Base-by-base conservation (phyloP, 83 land plant species). In the Picea engelmannii region DNA sequence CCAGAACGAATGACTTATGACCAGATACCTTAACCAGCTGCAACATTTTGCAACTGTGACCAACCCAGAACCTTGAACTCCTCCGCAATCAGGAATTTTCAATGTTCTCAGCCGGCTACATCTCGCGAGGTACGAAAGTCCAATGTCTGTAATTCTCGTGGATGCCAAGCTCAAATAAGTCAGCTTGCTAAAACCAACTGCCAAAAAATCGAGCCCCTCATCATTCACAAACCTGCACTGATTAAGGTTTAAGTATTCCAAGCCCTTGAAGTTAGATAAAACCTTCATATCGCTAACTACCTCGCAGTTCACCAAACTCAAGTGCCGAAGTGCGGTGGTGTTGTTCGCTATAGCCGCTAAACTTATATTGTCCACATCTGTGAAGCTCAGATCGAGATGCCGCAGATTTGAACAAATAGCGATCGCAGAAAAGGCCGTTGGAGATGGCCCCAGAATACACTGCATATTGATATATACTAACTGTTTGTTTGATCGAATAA, bases 211-310 rank as follows among this genome's bases (percentile, higher is more conserved):
- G 16, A 88, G 79, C 64, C 90, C 90, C 71, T 86, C 90, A 82
- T 88, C 90, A 13, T 81, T 86, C 12, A 88, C 84, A 66, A 83
- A 86, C 4, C 81, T 58, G 65, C 90, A 86, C 24, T 86, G 84
- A 66, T 88, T 86, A 17, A 88, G 79, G 66, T 80, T 78, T 21
- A 88, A 86, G 40, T 77, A 73, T 49, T 86, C 84, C 47, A 88
- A 60, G 11, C 64, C 20, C 10, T 82, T 20, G 31, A 88, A 88
- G 12, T 62, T 80, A 21, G 84, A 83, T 13, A 88, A 35, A 20
- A 81, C 68, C 21, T 59, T 21, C 78, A 82, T 82, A 66, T 82
- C 81, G 27, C 82, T 58, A 42, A 88, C 84, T 12, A 52, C 49
- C 81, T 83, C 81, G 76, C 90, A 88, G 15, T 86, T 86, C 25